phyloP scores from a whole-genome alignment of 306 rosid genomes.

The Dalbergia cultrata region DNA sequence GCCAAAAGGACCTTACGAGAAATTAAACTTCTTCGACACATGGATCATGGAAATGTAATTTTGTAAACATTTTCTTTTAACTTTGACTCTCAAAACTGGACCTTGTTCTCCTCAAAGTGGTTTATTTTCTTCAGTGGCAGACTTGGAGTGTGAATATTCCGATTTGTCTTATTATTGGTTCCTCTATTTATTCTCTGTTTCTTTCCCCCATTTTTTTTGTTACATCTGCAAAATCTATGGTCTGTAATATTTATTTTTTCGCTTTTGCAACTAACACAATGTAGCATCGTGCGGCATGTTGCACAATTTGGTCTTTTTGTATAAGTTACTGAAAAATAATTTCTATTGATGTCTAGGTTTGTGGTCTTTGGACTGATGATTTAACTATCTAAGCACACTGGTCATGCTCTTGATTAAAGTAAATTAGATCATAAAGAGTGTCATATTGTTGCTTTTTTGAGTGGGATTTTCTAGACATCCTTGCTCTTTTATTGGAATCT shows the following conservation, averaged over 20 bases:
- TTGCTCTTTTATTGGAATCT: conserved; percentile 14
- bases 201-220: not conserved
- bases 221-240: conserved; percentile 11
- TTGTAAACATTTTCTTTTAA: not conserved
- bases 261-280: not conserved
- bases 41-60: conserved; percentile 95
- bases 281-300: not conserved
- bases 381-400: not conserved
- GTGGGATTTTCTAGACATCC: not conserved
- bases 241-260: conserved; percentile 18
- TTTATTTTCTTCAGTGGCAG: conserved; percentile 27
- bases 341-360: conserved; percentile 5
- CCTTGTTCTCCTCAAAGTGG: conserved; percentile 3
- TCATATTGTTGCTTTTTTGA: conserved; percentile 15
- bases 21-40: conserved; percentile 92
- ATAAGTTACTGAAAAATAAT: not conserved
- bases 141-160: not conserved
- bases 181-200: not conserved
- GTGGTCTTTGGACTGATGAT: not conserved
- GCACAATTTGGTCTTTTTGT: not conserved
- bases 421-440: not conserved
- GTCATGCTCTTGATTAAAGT: conserved; percentile 1
- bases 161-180: not conserved
- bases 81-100: conserved; percentile 18
- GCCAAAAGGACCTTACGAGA: conserved; percentile 95